Evolutionary conservation across 192 early-diverging fungal genomes (phyloP).

Genomic region (Powellomyces hirtus): DNA sequence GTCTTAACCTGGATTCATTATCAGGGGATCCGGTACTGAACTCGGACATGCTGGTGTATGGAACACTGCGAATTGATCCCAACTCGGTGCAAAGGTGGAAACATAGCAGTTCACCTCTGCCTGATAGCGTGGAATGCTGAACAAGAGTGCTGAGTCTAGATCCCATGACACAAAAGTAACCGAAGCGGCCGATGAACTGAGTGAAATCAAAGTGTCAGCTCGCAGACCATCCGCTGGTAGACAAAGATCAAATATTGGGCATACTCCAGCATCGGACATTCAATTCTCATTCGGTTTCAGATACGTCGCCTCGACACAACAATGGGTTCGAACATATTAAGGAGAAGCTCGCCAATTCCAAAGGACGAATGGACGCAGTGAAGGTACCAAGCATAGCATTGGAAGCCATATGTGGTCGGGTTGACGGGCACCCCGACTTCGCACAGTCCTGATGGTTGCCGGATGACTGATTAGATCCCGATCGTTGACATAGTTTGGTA

Average conservation of each 20-base stretch:
- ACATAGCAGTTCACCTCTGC: not conserved
- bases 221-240: constrained; percentile 8
- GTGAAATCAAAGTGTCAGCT: not conserved
- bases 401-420: no score
- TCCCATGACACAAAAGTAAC: constrained; percentile 1
- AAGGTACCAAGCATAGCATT: constrained; percentile 27
- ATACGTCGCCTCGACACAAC: constrained; percentile 23
- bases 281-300: not conserved
- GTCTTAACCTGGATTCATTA: not conserved
- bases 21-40: constrained; percentile 44
- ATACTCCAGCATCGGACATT: not conserved
- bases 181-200: constrained; percentile 19
- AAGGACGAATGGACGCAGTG: constrained; percentile 43
- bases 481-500: constrained; percentile 37
- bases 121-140: no score
- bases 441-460: no score
- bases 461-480: no score
- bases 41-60: constrained; percentile 40
- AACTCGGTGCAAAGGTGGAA: constrained; percentile 19
- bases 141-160: constrained; percentile 3
- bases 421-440: no score
- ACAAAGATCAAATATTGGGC: constrained; percentile 5
- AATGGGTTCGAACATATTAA: constrained; percentile 45
- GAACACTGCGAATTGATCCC: constrained; percentile 38
- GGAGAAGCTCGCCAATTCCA: constrained; percentile 44